These are phyloP conservation scores for Rhodosporidiobolus odoratus DNA, from an alignment of 768 basidiomycete species.

Conservation along the genomic window DNA sequence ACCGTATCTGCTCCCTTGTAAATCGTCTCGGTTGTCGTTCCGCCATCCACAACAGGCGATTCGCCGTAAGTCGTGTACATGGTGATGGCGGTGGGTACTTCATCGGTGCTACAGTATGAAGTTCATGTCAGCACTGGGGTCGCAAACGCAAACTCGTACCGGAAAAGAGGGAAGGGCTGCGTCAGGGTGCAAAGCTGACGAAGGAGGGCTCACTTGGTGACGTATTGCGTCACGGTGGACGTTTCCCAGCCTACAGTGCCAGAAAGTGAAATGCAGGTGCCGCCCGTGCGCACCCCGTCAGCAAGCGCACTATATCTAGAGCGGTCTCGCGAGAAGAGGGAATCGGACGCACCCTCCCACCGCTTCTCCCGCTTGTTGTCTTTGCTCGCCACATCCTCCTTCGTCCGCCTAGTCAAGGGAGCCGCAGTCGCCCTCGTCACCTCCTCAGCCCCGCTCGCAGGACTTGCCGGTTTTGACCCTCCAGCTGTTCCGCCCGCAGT, in stretches of 20 bases:
- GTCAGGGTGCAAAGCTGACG: too few species aligned
- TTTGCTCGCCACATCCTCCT: neutral
- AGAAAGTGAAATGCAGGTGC: neutral
- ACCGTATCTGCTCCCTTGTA: constrained; percentile 26
- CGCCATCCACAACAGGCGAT: constrained; percentile 24
- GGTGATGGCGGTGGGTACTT: constrained; percentile 27
- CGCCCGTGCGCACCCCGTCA: too few species aligned
- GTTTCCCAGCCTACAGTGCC: constrained; percentile 26
- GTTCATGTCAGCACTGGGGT: neutral
- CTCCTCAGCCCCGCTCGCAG: neutral
- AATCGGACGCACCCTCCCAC: constrained; percentile 20
- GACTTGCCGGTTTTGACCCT: neutral
- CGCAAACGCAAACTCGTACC: neutral
- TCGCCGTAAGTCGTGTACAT: constrained; percentile 31
- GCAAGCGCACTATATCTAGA: too few species aligned
- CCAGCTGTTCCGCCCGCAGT: too few species aligned
- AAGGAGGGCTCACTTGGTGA: constrained; percentile 15
- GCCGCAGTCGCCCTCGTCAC: neutral
- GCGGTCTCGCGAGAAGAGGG: neutral
- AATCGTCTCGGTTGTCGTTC: constrained; percentile 24
- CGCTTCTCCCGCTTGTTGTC: neutral
- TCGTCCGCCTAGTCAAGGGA: neutral
- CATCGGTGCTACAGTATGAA: neutral
- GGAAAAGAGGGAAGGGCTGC: neutral
- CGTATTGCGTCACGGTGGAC: constrained; percentile 12